Evolutionary conservation across 371 early-diverging fungal genomes (phyloP), one percentile per base, ranked within the genome.

Genomic region (Sporodiniella umbellata): DNA sequence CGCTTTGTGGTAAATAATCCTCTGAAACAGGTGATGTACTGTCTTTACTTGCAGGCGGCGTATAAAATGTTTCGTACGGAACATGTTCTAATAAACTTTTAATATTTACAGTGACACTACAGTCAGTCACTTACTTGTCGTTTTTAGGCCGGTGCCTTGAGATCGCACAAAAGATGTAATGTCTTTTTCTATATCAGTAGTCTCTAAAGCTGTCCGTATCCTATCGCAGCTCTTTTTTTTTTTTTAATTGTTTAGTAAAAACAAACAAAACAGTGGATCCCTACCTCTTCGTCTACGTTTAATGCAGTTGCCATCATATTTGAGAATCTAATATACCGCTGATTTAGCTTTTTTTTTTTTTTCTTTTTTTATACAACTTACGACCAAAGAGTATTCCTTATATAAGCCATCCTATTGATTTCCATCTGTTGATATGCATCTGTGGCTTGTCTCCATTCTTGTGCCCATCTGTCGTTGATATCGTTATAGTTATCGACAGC

Each of bases 271-370:
- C n/a, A n/a, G n/a, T n/a, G n/a, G n/a, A n/a, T n/a, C n/a, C n/a
- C n/a, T 67, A 69, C 74, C 58, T 70, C 67, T 33, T 75, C 76
- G 58, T 75, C 72, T 24, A 70, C 57, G 28, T 58, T 60, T 35
- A 62, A 70, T 18, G 66, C 66, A 43, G 58, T 72, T 8, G 76
- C 69, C 60, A 72, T 63, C 59, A 75, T 66, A 50, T 62, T 75
- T 7, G 76, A 56, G 58, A 67, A 75, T 26, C 73, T 72, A 54
- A 31, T 26, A 35, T 14, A 35, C 5, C 12, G 18, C 11, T 12
- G 11, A 40, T 11, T 11, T 26, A 10, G 35, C 17, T 23, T 24
- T 44, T 8, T 21, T n/a, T 18, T 15, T 24, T 24, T 35, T 35
- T 4, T 35, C 5, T 45, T n/a, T 12, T 15, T 8, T 25, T 42